These are phyloP conservation scores for Barnettozyma populi DNA, from an alignment of 805 yeast species.

Conservation along the genomic window DNA sequence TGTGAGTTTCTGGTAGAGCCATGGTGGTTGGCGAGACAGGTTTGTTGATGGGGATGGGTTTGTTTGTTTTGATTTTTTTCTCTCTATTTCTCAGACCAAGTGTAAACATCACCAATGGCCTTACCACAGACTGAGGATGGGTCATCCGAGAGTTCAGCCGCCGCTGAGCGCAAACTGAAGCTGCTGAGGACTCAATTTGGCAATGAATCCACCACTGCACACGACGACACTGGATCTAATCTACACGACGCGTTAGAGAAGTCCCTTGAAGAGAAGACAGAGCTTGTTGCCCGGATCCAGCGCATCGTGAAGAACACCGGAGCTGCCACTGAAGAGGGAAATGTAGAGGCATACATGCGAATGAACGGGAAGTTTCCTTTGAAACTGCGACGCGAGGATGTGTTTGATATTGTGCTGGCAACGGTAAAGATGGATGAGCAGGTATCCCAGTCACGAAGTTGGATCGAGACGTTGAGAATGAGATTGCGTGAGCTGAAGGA, in stretches of 20 bases:
- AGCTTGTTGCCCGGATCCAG: background rate
- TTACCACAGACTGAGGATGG: background rate
- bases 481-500: background rate
- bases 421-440: constrained; percentile 13
- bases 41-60: background rate
- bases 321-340: background rate
- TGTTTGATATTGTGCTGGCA: constrained; percentile 19
- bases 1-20: constrained; percentile 55
- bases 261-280: background rate
- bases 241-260: background rate
- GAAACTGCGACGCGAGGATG: constrained; percentile 21
- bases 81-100: background rate
- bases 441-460: constrained; percentile 7
- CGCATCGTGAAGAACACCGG: background rate
- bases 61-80: background rate
- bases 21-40: background rate
- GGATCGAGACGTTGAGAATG: background rate
- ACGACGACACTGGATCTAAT: background rate
- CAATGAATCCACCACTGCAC: background rate
- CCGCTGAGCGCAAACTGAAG: background rate
- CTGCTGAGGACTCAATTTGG: background rate
- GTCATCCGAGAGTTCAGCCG: too few species aligned
- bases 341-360: constrained; percentile 7
- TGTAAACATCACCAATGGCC: background rate
- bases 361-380: constrained; percentile 18